A percentile compares a stretch with the other conserved stretches of the same genome.
Conservation (phyloP, 2,329 filamentous ascomycete species). For the Calycina marina region DNA sequence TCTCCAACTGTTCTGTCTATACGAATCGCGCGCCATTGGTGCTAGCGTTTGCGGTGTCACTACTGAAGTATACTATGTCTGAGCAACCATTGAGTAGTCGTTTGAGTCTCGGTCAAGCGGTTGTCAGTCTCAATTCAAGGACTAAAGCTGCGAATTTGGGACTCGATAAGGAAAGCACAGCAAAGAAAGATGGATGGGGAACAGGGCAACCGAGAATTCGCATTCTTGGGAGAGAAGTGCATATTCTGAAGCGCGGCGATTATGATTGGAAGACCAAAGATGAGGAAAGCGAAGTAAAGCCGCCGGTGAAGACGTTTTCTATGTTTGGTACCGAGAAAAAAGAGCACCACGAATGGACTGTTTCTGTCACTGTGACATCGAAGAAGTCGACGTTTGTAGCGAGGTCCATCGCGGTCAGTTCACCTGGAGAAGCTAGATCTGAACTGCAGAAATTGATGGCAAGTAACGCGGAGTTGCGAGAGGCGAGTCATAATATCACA, state of each 20-base stretch:
- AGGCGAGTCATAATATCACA: conserved; percentile 38
- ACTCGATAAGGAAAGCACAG: conserved; percentile 46
- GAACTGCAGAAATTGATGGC: conserved; percentile 34
- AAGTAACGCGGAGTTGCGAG: conserved; percentile 33
- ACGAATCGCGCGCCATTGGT: conserved; percentile 76
- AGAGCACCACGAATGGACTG: conserved; percentile 28
- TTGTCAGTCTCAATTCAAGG: conserved; percentile 68
- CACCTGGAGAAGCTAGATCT: conserved; percentile 26
- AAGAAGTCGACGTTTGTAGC: conserved; percentile 44
- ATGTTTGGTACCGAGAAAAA: background rate
- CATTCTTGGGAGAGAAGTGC: conserved; percentile 59
- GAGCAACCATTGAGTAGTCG: conserved; percentile 75
- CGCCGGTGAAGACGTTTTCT: background rate
- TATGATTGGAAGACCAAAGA: conserved; percentile 37
- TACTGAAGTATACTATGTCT: conserved; percentile 70
- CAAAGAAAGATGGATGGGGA: conserved; percentile 59
- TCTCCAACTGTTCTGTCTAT: conserved; percentile 42
- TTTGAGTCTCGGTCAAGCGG: conserved; percentile 68
- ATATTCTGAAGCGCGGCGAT: conserved; percentile 62
- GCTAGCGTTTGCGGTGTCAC: conserved; percentile 60
- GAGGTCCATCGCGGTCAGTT: conserved; percentile 30
- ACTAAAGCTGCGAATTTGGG: conserved; percentile 65
- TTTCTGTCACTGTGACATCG: conserved; percentile 34
- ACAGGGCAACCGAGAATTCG: conserved; percentile 53
- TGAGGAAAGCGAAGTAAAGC: conserved; percentile 1